phyloP scores from a whole-genome alignment of 73 alveolate species.

The Paramecium pentaurelia region DNA sequence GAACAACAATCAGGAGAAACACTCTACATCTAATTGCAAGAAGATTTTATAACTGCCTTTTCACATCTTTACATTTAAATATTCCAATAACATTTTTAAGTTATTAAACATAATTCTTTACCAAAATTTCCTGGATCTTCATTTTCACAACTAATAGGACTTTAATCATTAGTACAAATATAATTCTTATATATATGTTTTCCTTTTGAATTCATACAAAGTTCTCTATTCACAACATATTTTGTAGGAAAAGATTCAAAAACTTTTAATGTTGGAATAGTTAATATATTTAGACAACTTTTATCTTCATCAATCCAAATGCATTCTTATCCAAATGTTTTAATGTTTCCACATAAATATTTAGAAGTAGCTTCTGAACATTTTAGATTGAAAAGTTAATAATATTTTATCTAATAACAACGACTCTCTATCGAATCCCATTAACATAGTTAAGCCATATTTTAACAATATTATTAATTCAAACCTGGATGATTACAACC shows the following conservation, averaged over 20 bases:
- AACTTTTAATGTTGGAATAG: background rate
- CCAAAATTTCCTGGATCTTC: background rate
- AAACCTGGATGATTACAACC: background rate
- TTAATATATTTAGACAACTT: background rate
- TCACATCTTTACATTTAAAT: background rate
- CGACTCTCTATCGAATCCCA: background rate
- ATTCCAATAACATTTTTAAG: background rate
- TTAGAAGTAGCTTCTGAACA: background rate
- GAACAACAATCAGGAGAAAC: background rate
- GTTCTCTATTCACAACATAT: background rate
- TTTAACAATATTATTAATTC: background rate
- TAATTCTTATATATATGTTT: background rate
- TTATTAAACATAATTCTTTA: background rate
- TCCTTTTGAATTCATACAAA: background rate
- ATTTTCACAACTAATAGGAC: background rate
- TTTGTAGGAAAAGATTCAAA: background rate
- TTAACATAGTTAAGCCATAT: background rate
- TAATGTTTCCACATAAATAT: background rate
- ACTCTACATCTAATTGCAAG: background rate
- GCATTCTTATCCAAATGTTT: background rate
- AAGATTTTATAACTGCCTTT: background rate
- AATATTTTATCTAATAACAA: background rate
- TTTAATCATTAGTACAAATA: background rate
- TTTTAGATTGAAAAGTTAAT: background rate
- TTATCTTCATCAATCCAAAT: constrained; percentile 11